phyloP scores from a whole-genome alignment of 768 basidiomycete genomes.

The Pluteus cervinus region DNA sequence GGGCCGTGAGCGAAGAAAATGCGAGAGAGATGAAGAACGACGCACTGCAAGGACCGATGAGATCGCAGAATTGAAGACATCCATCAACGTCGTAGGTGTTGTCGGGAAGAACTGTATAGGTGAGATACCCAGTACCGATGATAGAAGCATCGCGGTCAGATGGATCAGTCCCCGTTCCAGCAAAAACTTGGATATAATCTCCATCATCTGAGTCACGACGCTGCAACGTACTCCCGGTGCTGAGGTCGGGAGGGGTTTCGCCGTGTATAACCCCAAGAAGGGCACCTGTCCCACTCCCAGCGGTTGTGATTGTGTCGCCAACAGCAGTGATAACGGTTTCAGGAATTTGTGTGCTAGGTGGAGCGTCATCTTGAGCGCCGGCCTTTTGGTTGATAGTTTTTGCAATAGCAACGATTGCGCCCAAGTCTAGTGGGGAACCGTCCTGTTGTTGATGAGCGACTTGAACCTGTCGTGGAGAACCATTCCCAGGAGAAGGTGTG shows the following conservation, averaged over 20 bases:
- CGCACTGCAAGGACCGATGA: constrained; percentile 33
- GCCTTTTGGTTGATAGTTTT: constrained; percentile 32
- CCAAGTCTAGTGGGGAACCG: no score
- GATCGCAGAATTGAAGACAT: constrained; percentile 35
- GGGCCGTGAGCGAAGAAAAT: background rate
- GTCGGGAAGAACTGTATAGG: constrained; percentile 36
- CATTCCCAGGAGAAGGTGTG: no score
- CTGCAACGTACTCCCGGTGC: background rate
- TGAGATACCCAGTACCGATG: constrained; percentile 42
- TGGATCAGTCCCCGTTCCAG: constrained; percentile 26
- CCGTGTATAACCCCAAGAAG: no score
- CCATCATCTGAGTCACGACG: constrained; percentile 6
- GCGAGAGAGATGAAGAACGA: background rate
- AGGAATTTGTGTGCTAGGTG: constrained; percentile 29
- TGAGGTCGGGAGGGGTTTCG: no score
- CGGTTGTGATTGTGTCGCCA: constrained; percentile 31
- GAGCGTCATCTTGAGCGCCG: constrained; percentile 20
- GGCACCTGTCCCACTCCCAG: no score
- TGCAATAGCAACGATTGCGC: constrained; percentile 31
- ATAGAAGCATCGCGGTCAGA: constrained; percentile 38
- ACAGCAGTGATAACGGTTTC: constrained; percentile 36
- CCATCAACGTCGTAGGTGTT: constrained; percentile 38
- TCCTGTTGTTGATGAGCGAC: no score
- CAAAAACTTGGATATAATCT: constrained; percentile 31
- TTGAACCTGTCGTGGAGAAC: no score